Evolutionary conservation across 73 alveolate genomes (phyloP), one percentile per base, ranked within the genome.

Genomic region (Stentor roeselii): DNA sequence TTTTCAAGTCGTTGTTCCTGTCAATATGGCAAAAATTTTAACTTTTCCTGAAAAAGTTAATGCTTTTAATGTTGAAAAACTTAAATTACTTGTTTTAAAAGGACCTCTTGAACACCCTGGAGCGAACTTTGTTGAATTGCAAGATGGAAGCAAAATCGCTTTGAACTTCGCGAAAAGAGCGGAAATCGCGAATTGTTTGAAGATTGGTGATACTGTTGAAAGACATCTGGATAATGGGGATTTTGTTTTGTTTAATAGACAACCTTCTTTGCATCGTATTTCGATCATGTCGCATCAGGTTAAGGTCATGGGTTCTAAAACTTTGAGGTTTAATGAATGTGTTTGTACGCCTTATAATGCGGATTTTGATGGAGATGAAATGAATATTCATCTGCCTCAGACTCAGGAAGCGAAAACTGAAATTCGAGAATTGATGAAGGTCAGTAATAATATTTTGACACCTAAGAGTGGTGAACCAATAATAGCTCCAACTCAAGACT

Each of bases 321-420:
- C 99, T 39, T 86, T 98, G 39, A 92, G 99, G 78, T 98, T 98
- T 76, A 98, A 98, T 90, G 99, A 96, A 87, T 92, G 99, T 90
- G 93, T 91, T 75, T 98, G 99, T 90, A 92, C 99, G 3, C 99
- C 99, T 21, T 98, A 96, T 93, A 98, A 98, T 86, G 99, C 99
- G 3, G 99, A 98, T 91, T 98, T 98, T 87, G 99, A 98, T 90
- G 99, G 99, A 14, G 99, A 98, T 90, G 99, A 98, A 90, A 98
- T 98, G 99, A 98, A 98, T 89, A 93, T 98, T 60, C 99, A 98
- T 92, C 84, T 98, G 59, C 99, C 99, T 15, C 96, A 97, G 88
- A 95, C 99, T n/a, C 96, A 95, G 78, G 99, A 97, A 85, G 99
- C 98, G 3, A 90, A 92, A 88, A 96, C 99, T 31, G 99, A 98